Conservation (phyloP, 768 basidiomycete genomes). For the Suillus cothurnatus region DNA sequence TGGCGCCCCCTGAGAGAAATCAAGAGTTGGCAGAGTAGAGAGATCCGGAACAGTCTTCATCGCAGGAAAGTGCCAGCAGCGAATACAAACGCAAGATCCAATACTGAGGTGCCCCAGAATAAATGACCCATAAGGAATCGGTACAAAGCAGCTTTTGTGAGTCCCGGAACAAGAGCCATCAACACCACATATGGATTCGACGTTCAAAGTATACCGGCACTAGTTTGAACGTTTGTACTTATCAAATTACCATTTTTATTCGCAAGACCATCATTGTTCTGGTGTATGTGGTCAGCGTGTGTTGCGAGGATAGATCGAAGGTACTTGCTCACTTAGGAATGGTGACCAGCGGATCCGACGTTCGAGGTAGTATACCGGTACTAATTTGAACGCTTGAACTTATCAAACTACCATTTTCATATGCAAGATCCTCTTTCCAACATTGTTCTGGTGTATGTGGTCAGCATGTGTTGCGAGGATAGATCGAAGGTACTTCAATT, state of each 20-base stretch:
- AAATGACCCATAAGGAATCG: background rate
- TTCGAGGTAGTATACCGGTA: background rate
- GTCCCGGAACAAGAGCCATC: background rate
- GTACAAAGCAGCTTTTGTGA: background rate
- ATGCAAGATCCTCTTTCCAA: too few species aligned
- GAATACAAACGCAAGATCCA: background rate
- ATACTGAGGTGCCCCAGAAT: background rate
- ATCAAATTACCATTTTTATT: too few species aligned
- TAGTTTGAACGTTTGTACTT: background rate
- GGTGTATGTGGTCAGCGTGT: background rate
- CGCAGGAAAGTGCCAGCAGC: background rate
- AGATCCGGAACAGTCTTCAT: background rate
- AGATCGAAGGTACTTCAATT: background rate
- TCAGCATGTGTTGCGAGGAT: background rate
- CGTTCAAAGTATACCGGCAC: background rate
- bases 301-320: background rate
- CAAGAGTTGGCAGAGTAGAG: constrained; percentile 19
- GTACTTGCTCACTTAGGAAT: background rate
- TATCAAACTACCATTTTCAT: too few species aligned
- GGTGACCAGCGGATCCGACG: background rate
- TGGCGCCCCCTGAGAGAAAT: constrained; percentile 21
- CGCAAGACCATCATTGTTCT: background rate
- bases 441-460: background rate
- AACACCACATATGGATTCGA: background rate
- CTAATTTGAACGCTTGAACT: background rate